Base-by-base conservation (phyloP, 1,284 basidiomycete species). In the Moesziomyces parantarcticus region DNA sequence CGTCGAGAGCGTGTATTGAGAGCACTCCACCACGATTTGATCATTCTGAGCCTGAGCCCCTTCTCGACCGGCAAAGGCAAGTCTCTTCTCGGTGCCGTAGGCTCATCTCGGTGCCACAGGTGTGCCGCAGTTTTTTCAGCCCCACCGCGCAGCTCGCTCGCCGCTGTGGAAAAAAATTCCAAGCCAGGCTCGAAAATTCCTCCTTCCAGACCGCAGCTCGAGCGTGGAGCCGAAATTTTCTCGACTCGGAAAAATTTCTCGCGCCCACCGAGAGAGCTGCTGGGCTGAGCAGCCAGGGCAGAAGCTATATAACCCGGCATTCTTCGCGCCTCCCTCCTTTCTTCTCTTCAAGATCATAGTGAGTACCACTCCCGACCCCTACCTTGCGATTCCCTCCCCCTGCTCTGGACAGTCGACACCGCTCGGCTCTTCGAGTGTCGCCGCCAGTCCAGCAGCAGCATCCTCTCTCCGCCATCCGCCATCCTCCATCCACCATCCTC, bases 321-420 rank as follows among this genome's bases (percentile, higher is more conserved):
- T 45, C 32, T 41, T n/a, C 54, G 25, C 58, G 66, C 71, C 41
- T 74, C 58, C 66, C 66, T 40, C 50, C 49, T 69, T 9, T 13
- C 58, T 65, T 74, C 60, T 60, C 55, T 53, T 53, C 66, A 74
- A 74, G 71, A 74, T 74, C 71, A 74, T 74, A 74, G 71, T 74
- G 53, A 74, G 71, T 74, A 69, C 21, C 50, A 54, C 45, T 14
- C 34, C 54, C 18, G 49, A 52, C 71, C 70, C 61, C 21, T 41
- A 68, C 60, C 54, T 53, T 57, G 21, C 16, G 7, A n/a, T 40
- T 25, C 46, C 46, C 52, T 23, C 32, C 22, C 43, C 44, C 10
- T 42, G 13, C 43, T 39, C 41, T 6, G 29, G 22, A n/a, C 10
- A 26, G 5, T 41, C 45, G 50, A 45, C 39, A 10, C 36, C 26